phyloP scores from a whole-genome alignment of 2,329 filamentous ascomycete genomes.

The Ceratocystis variospora region DNA sequence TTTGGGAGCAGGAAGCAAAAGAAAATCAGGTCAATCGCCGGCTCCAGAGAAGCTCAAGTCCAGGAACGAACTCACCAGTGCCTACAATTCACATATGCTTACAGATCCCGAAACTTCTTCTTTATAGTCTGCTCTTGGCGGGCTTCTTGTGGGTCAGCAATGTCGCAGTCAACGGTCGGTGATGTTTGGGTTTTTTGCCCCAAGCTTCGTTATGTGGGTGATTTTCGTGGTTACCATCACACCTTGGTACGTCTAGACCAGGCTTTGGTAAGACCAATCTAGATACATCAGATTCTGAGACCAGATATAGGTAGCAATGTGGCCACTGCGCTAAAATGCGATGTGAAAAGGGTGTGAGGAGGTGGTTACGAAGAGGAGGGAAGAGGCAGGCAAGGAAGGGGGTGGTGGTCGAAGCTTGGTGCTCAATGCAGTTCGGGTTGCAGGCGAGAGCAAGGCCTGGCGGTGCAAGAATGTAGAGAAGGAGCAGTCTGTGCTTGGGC shows the following conservation, averaged over 20 bases:
- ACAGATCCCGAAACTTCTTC: neutral
- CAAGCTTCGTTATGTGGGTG: neutral
- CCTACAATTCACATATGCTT: neutral
- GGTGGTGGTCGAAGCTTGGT: slow-evolving; percentile 1
- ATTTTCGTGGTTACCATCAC: neutral
- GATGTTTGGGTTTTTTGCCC: neutral
- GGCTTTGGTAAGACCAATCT: neutral
- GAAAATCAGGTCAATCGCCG: neutral
- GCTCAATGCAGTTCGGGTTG: neutral
- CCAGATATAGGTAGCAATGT: slow-evolving; percentile 5
- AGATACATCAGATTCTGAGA: no score
- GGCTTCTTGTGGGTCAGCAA: neutral
- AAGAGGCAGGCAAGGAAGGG: no score
- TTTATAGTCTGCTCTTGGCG: neutral
- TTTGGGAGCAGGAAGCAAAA: neutral
- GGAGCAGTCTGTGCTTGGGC: neutral
- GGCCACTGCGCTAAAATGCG: neutral
- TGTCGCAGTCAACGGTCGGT: neutral
- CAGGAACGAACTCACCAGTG: neutral
- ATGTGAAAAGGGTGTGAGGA: neutral
- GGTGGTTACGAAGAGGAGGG: neutral
- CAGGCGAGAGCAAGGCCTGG: neutral
- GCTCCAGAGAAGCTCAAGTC: neutral
- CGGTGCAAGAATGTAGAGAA: neutral
- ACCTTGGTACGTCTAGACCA: neutral